Base-by-base conservation (phyloP, 192 early-diverging fungal genomes). In the Coemansia sp. region DNA sequence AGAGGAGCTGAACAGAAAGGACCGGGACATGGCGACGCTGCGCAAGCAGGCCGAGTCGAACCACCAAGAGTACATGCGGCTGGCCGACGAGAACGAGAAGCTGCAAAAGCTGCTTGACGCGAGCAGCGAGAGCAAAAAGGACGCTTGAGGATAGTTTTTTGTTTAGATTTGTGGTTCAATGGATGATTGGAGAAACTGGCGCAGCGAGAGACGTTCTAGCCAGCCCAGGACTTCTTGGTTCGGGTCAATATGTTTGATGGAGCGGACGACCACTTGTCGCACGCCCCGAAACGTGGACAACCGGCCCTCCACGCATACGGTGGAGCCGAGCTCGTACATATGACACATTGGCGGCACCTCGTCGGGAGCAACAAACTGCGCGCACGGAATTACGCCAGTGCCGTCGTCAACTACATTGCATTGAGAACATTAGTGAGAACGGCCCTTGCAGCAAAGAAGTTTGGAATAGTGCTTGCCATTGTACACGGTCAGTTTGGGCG, bases 31-130 rank as follows among this genome's bases (percentile, higher is more conserved):
- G 64, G 81, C 68, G 25, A 83, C 69, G 3, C 74, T 83, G 26
- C 75, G 75, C 66, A 83, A 83, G 68, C 82, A 83, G 68, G 72
- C 73, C 3, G 73, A 83, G 28, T 64, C 68, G 40, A 75, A 61
- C 54, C 75, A 83, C 62, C 42, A 68, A 20, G 82, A 83, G 54
- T 83, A 83, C 63, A 80, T 76, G 72, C 75, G 82, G 51, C 58
- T 83, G 51, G 72, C 82, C 1, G 82, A 83, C 40, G 65, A 73
- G 59, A 73, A 62, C 62, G 69, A 68, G 40, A 51, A 44, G 40
- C 69, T 75, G 23, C 62, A 69, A 50, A 75, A 74, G 73, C 60
- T 65, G 64, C 46, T 80, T 11, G 64, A 62, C 31, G 31, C 59
- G 22, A 56, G 38, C 21, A 68, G 52, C 37, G 77, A 80, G 65